Evolutionary conservation across 2,329 filamentous ascomycete genomes (phyloP).

Genomic region (Phaeosphaeria sp.): DNA sequence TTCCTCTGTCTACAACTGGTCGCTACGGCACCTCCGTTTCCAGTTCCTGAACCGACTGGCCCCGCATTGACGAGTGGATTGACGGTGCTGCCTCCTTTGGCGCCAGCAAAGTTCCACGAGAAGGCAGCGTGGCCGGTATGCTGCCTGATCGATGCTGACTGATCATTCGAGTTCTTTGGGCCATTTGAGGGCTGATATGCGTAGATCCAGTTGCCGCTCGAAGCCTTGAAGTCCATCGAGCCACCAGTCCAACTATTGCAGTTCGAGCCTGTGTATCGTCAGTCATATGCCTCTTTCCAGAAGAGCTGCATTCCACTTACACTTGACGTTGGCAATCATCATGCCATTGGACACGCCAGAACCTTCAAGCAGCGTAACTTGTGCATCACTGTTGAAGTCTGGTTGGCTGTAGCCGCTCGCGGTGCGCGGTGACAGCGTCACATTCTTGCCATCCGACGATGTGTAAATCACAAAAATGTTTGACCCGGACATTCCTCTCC

Average conservation of each 20-base stretch:
- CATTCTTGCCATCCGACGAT: slow-evolving; percentile 59
- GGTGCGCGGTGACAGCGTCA: slow-evolving; percentile 63
- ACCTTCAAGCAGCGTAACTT: slow-evolving; percentile 60
- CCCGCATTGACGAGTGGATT: slow-evolving; percentile 51
- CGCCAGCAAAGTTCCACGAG: slow-evolving; percentile 56
- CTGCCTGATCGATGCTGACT: slow-evolving; percentile 51
- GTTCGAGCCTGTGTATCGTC: slow-evolving; percentile 52
- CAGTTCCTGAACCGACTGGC: slow-evolving; percentile 28
- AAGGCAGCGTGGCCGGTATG: slow-evolving; percentile 55
- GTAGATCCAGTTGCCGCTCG: slow-evolving; percentile 59
- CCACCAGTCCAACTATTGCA: slow-evolving; percentile 62
- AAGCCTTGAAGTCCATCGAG: slow-evolving; percentile 56
- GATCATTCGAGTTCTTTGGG: slow-evolving; percentile 56
- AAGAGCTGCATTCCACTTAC: slow-evolving; percentile 40
- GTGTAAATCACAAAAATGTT: slow-evolving; percentile 68
- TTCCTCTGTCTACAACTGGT: slow-evolving; percentile 41
- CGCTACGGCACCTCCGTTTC: slow-evolving; percentile 15
- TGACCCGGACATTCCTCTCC: slow-evolving; percentile 59
- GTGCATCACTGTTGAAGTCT: slow-evolving; percentile 48
- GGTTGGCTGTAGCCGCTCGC: slow-evolving; percentile 56
- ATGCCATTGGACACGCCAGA: slow-evolving; percentile 59
- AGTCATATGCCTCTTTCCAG: slow-evolving; percentile 12
- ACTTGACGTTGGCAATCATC: slow-evolving; percentile 65
- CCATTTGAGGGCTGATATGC: slow-evolving; percentile 54
- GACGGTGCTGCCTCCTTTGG: slow-evolving; percentile 57